These are phyloP conservation scores for Aspergillus sp. DNA, from an alignment of 2,329 filamentous ascomycete genomes.

Conservation along the genomic window DNA sequence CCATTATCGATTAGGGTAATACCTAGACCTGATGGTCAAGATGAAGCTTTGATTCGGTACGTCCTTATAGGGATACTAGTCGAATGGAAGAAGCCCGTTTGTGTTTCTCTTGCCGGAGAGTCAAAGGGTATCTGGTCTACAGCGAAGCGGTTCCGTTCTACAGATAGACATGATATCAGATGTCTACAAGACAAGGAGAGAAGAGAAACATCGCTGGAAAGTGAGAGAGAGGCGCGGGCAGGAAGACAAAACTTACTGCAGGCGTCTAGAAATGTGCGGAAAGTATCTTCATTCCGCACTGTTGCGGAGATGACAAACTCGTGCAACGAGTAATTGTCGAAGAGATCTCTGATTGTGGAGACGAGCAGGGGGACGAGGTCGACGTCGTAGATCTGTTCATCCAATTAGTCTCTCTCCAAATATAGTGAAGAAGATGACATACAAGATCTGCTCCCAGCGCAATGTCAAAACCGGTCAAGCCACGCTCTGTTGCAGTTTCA, in stretches of 20 bases:
- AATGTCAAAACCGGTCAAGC: constrained; percentile 38
- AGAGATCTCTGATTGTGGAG: constrained; percentile 60
- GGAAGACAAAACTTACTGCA: constrained; percentile 58
- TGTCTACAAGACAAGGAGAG: neutral
- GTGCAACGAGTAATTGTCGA: constrained; percentile 56
- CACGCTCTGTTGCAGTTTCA: neutral
- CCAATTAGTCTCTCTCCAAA: neutral
- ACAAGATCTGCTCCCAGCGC: constrained; percentile 50
- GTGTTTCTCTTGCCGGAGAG: constrained; percentile 47
- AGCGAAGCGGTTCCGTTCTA: constrained; percentile 41
- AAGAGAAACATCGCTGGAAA: neutral
- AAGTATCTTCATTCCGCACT: constrained; percentile 66
- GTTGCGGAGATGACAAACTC: constrained; percentile 64
- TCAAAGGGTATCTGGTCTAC: constrained; percentile 47
- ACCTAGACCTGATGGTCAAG: neutral
- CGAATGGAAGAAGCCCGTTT: constrained; percentile 55
- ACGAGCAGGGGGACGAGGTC: constrained; percentile 61
- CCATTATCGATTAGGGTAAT: too few relatives aligned
- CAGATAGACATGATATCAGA: constrained; percentile 11
- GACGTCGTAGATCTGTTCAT: constrained; percentile 63
- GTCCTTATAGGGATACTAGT: constrained; percentile 44
- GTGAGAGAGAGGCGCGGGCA: too few relatives aligned
- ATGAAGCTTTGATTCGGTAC: constrained; percentile 34
- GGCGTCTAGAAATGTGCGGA: constrained; percentile 60
- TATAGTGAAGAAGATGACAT: constrained; percentile 15